Base-by-base conservation (phyloP, 2,329 filamentous ascomycete genomes). In the Daldinia sp. region DNA sequence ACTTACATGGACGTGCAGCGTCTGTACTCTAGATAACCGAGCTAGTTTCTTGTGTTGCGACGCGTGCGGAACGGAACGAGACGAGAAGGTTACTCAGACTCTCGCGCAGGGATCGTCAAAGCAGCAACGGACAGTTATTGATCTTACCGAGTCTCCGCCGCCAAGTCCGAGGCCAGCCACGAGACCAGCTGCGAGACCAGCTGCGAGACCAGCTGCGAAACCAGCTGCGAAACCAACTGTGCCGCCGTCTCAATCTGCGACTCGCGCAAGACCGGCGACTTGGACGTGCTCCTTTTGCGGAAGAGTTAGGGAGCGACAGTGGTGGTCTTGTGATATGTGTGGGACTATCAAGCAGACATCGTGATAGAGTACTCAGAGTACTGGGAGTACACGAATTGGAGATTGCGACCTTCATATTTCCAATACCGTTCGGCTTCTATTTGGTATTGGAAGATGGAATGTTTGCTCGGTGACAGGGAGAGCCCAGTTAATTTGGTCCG, bases 11-110 rank as follows among this genome's bases (percentile, higher is more conserved):
- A 77, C 77, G 8, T 89, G 87, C 68, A 71, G 74, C 17, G 72
- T 80, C 10, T 89, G 87, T 70, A 89, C 87, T 0, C 75, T 88
- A 19, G 78, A 82, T 58, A 89, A 89, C 67, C 81, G 82, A 1
- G 61, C 73, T 7, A 75, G 67, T n/a, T 85, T 77, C 64, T 75
- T 85, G 23, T 81, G 77, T 67, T 89, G 87, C 70, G 85, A 86
- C 64, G 86, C 83, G 4, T 89, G 87, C 68, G 81, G 80, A 8
- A 74, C 73, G 8, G 78, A 83, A 70, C 77, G 81, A 54, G 72
- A 74, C 9, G 72, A 70, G 19, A 70, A 74, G n/a, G 68, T 71
- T 17, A 75, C 66, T 4, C 63, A 66, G 30, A 54, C 58, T 25
- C 54, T 68, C 21, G 58, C 61, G 39, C 61, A 54, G 59, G 60